A percentile compares a stretch with the other conserved stretches of the same genome.
phyloP scores from a whole-genome alignment of 2,329 filamentous ascomycete genomes.

The Aspergillus pseudoterreus region DNA sequence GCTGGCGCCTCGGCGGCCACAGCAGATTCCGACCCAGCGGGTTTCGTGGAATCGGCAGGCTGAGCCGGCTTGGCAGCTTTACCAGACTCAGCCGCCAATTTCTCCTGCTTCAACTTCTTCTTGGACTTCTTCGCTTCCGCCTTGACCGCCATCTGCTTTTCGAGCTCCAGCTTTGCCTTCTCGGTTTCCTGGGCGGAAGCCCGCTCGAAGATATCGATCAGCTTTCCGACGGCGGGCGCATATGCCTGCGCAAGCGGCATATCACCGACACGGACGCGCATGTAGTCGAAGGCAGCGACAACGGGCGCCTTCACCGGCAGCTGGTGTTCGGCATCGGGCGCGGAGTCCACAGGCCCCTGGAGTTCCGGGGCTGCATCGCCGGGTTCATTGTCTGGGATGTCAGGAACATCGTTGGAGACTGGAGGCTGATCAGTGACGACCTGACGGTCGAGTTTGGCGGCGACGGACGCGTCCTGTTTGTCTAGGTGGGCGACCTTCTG shows the following conservation, averaged over 20 bases:
- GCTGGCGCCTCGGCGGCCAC: too few relatives aligned
- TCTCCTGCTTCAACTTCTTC: constrained; percentile 17
- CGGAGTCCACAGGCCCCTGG: not conserved
- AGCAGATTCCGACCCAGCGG: constrained; percentile 1
- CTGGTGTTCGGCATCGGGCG: not conserved
- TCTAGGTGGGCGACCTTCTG: constrained; percentile 63
- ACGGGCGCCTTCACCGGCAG: constrained; percentile 33
- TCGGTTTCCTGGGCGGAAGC: constrained; percentile 24
- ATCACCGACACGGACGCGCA: constrained; percentile 59
- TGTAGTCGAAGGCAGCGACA: constrained; percentile 60
- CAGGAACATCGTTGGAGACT: constrained; percentile 10
- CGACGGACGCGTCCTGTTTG: constrained; percentile 11
- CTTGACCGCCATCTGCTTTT: constrained; percentile 21
- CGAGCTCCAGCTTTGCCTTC: constrained; percentile 17
- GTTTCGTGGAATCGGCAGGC: not conserved
- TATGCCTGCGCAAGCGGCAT: constrained; percentile 56
- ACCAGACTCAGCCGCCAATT: not conserved
- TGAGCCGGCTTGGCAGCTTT: not conserved
- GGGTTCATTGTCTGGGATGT: constrained; percentile 26
- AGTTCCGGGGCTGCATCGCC: constrained; percentile 8
- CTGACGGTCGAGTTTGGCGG: constrained; percentile 7
- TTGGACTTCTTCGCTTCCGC: constrained; percentile 18
- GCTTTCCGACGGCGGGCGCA: constrained; percentile 52
- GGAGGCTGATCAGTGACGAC: constrained; percentile 1
- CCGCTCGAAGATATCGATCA: constrained; percentile 45